Percentiles rank a stretch among this genome's conserved stretches.
Evolutionary conservation across 75 land plant genomes (phyloP).

Genomic region (Adiantum capillusveneris): DNA sequence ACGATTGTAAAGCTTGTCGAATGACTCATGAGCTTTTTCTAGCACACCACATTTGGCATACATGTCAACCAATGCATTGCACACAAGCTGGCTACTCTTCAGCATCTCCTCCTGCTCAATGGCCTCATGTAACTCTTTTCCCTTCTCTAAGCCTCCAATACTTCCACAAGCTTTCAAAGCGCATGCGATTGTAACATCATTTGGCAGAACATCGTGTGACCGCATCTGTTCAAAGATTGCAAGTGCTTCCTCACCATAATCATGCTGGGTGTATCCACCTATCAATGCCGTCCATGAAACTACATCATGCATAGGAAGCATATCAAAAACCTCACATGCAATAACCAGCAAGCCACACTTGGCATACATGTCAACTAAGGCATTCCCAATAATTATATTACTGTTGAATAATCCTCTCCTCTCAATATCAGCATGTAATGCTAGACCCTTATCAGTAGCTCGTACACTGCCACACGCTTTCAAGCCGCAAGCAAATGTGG

Average conservation of each 20-base stretch:
- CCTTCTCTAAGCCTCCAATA: conserved; percentile 9
- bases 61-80: conserved; percentile 20
- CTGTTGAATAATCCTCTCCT: neutral
- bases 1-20: conserved; percentile 5
- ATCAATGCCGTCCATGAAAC: conserved; percentile 43
- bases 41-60: conserved; percentile 19
- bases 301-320: conserved; percentile 18
- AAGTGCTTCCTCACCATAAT: conserved; percentile 28
- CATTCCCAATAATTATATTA: neutral
- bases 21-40: conserved; percentile 8
- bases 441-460: conserved; percentile 9
- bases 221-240: conserved; percentile 34
- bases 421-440: conserved; percentile 1
- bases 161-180: conserved; percentile 9
- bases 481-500: conserved; percentile 7
- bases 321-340: conserved; percentile 32
- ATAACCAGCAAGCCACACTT: conserved; percentile 6
- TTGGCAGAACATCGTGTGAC: neutral
- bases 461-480: conserved; percentile 3
- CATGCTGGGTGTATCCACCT: conserved; percentile 38
- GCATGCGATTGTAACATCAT: neutral
- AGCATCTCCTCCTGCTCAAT: neutral
- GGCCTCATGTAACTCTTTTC: conserved; percentile 1
- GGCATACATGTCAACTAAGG: conserved; percentile 13
- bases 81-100: conserved; percentile 5